Percentiles rank a stretch among this genome's conserved stretches.
phyloP scores from a whole-genome alignment of 1,284 basidiomycete species.

The Naganishia sp. region DNA sequence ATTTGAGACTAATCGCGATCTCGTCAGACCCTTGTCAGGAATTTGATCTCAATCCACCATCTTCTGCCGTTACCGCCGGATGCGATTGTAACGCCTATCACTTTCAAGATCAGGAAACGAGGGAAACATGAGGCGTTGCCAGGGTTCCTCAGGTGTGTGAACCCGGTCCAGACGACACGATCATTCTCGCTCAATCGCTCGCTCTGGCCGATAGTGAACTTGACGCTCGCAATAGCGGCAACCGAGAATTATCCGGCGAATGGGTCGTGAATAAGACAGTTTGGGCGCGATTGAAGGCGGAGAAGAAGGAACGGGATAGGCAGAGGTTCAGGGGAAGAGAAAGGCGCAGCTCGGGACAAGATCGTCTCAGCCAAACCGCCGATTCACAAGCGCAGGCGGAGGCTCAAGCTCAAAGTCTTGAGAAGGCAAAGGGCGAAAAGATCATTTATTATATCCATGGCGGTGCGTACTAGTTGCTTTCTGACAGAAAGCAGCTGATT shows the following conservation, averaged over 20 bases:
- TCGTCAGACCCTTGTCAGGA: constrained; percentile 67
- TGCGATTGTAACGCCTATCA: constrained; percentile 92
- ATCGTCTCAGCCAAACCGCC: constrained; percentile 6
- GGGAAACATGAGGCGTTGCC: constrained; percentile 60
- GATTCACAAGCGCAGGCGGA: background rate
- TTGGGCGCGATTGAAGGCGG: constrained; percentile 82
- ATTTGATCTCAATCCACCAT: constrained; percentile 76
- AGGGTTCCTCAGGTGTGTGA: constrained; percentile 43
- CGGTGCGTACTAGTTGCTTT: constrained; percentile 58
- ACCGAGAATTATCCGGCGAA: constrained; percentile 83
- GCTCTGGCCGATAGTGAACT: constrained; percentile 56
- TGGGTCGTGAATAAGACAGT: constrained; percentile 93
- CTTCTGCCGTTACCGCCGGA: constrained; percentile 88
- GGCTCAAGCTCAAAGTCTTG: constrained; percentile 5
- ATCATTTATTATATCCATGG: constrained; percentile 94
- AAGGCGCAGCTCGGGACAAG: background rate
- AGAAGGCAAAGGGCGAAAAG: constrained; percentile 60
- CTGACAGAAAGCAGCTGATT: background rate
- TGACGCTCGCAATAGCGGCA: constrained; percentile 75
- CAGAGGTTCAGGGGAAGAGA: constrained; percentile 21
- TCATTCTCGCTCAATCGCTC: background rate
- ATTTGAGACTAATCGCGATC: background rate
- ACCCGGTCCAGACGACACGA: background rate
- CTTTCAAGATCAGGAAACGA: constrained; percentile 80
- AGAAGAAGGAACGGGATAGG: constrained; percentile 63